A percentile compares a stretch with the other conserved stretches of the same genome.
These are phyloP conservation scores for Vitis hybrid DNA, from an alignment of 177 flowering plant genomes.

Conservation along the genomic window DNA sequence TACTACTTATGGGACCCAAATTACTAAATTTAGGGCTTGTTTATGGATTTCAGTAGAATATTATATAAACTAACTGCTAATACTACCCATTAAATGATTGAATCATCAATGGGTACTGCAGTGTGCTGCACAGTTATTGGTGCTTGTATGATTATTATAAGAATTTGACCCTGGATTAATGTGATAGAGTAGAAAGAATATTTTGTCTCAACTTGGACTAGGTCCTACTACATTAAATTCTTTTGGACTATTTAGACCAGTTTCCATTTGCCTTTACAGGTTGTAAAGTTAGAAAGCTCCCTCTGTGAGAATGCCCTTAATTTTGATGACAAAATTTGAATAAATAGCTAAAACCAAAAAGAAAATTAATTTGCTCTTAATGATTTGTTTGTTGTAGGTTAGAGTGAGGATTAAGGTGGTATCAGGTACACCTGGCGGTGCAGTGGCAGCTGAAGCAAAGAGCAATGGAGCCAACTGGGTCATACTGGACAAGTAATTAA, in stretches of 20 bases:
- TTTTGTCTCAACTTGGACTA: not conserved
- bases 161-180: not conserved
- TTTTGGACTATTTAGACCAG: not conserved
- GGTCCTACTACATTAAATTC: not conserved
- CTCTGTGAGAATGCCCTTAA: too few relatives aligned
- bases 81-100: not conserved
- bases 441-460: conserved; percentile 74
- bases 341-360: too few relatives aligned
- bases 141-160: not conserved
- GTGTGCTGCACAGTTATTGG: too few relatives aligned
- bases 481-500: conserved; percentile 88
- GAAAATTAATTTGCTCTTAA: not conserved
- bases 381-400: conserved; percentile 47
- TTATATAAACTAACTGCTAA: too few relatives aligned
- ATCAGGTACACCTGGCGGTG: conserved; percentile 45
- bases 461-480: conserved; percentile 83
- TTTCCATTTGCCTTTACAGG: too few relatives aligned
- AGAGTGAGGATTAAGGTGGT: conserved; percentile 79
- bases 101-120: not conserved
- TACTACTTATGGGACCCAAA: too few relatives aligned
- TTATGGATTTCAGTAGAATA: too few relatives aligned
- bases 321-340: too few relatives aligned
- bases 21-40: too few relatives aligned
- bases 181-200: not conserved
- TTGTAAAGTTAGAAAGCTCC: too few relatives aligned